Percentiles rank a stretch among this genome's conserved stretches.
phyloP scores from a whole-genome alignment of 345 rosid genomes.

The Salix arbutifolia region DNA sequence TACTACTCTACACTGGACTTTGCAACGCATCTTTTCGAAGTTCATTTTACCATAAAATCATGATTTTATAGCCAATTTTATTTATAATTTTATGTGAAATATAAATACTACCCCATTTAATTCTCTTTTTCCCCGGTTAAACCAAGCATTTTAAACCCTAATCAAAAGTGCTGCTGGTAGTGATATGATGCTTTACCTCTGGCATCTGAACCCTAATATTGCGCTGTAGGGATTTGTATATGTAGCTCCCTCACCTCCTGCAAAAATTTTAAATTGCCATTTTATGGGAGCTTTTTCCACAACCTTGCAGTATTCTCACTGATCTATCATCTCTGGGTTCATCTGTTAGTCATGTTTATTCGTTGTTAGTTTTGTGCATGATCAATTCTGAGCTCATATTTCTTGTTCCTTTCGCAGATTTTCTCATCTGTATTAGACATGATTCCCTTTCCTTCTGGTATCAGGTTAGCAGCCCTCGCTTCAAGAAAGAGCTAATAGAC shows the following conservation, averaged over 20 bases:
- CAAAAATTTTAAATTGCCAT: neutral
- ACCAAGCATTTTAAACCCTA: neutral
- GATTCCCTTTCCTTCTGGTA: slow-evolving; percentile 60
- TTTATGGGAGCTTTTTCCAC: neutral
- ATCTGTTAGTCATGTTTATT: neutral
- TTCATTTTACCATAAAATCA: slow-evolving; percentile 79
- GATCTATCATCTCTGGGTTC: neutral
- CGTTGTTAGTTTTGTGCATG: neutral
- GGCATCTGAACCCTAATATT: slow-evolving; percentile 70
- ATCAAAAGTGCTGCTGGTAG: slow-evolving; percentile 38
- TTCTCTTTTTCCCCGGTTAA: too few species aligned
- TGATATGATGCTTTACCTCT: slow-evolving; percentile 60
- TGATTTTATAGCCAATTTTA: too few species aligned
- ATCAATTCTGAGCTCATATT: neutral
- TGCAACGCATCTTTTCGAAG: slow-evolving; percentile 59
- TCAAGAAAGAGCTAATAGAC: slow-evolving; percentile 63
- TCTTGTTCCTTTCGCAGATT: slow-evolving; percentile 46
- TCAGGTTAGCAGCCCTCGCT: slow-evolving; percentile 81
- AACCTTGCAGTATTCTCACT: neutral
- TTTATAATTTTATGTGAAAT: too few species aligned
- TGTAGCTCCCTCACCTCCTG: neutral
- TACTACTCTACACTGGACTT: slow-evolving; percentile 61
- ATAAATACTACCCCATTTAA: too few species aligned
- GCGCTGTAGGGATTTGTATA: slow-evolving; percentile 68
- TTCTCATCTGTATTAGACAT: slow-evolving; percentile 57